phyloP scores from a whole-genome alignment of 768 basidiomycete genomes.

The Hydnomerulius pinastri region DNA sequence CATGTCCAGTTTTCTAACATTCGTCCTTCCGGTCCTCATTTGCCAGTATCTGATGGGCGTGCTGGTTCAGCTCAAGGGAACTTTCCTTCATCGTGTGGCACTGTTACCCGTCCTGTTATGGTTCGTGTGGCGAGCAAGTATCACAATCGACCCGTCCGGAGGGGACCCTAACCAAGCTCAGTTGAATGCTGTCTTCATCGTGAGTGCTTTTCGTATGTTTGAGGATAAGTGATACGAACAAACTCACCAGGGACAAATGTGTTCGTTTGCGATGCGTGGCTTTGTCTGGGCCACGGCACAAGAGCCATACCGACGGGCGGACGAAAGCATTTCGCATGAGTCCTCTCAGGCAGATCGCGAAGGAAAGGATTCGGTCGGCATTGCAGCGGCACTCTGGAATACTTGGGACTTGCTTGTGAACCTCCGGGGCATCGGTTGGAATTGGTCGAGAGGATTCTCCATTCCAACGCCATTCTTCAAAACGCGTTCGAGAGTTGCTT shows the following conservation, averaged over 20 bases:
- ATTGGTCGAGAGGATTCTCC: constrained; percentile 16
- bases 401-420: constrained; percentile 24
- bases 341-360: neutral
- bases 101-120: constrained; percentile 49
- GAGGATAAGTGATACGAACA: neutral
- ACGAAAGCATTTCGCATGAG: neutral
- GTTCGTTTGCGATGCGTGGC: constrained; percentile 14
- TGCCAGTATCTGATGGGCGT: constrained; percentile 54
- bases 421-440: constrained; percentile 29
- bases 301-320: constrained; percentile 13
- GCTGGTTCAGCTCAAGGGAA: constrained; percentile 52
- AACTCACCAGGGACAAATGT: constrained; percentile 15
- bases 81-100: constrained; percentile 43
- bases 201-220: constrained; percentile 11
- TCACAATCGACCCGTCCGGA: constrained; percentile 22
- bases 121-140: constrained; percentile 43
- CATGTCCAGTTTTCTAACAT: constrained; percentile 28
- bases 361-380: neutral
- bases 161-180: constrained; percentile 13
- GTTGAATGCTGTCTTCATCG: constrained; percentile 18
- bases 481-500: constrained; percentile 16
- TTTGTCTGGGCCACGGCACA: constrained; percentile 23
- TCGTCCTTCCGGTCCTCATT: constrained; percentile 45
- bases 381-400: constrained; percentile 23
- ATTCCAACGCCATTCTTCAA: constrained; percentile 15